Evolutionary conservation across 768 basidiomycete species (phyloP), one percentile per base, ranked within the genome.

Genomic region (Rhodotorula graminis): DNA sequence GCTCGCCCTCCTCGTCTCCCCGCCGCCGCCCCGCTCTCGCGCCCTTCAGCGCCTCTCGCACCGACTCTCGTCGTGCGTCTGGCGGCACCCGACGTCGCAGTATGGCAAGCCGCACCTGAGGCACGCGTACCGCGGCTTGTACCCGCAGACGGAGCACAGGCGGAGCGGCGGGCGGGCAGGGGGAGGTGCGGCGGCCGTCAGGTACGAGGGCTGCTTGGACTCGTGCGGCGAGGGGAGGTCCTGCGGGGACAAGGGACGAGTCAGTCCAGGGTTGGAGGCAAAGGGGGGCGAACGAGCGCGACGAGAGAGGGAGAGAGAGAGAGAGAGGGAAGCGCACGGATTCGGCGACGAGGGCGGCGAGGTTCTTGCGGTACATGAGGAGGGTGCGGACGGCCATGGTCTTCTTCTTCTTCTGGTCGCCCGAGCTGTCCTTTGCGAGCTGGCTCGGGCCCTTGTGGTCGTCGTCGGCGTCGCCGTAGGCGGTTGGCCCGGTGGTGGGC

Each of bases 81-180:
- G 82, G 77, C 88, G 86, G 77, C 92, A 93, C 67, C 86, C 87
- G 55, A 84, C 81, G 80, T 88, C 88, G 74, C 92, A 93, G 75
- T 88, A 92, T 3, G 88, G 83, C 84, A 91, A 84, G 0, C 87
- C 87, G 81, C 92, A 93, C 76, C 72, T 86, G 71, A 85, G 86
- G 82, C 92, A 93, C 67, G 85, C 88, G 79, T 93, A 93, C 9
- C 83, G 83, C 12, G 90, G 91, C 86, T 86, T 89, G 80, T 90
- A 92, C 6, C 92, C 90, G 76, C 92, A 93, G 37, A 92, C 89
- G n/a, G 90, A 87, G 78, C 92, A 93, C 23, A 93, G 78, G 74
- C 87, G 82, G 55, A 90, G 87, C 15, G 88, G 85, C 12, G 91
- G 90, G 69, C 88, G 86, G 2, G 80, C 80, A 0, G 90, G 82